Evolutionary conservation across 805 yeast species (phyloP).

Genomic region (Candida dendrica): DNA sequence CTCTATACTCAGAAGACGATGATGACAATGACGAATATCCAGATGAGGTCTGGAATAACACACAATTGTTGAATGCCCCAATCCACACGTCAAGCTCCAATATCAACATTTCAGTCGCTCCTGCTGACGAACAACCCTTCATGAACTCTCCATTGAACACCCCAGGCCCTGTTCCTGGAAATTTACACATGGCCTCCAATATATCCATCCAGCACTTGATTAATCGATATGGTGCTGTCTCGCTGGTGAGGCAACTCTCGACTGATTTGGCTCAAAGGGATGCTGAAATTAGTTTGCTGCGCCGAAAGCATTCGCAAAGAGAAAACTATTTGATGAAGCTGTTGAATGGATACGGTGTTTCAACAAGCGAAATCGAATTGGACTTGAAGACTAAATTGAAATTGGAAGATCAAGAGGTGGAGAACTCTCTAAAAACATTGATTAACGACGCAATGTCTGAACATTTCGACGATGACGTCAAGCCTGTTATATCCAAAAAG

Average conservation of each 20-base stretch:
- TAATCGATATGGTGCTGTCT: conserved; percentile 25
- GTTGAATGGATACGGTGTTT: conserved; percentile 29
- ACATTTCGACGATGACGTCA: conserved; percentile 5
- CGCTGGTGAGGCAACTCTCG: conserved; percentile 39
- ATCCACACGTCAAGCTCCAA: background rate
- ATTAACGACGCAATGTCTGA: conserved; percentile 26
- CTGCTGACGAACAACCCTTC: background rate
- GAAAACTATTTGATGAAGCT: conserved; percentile 28
- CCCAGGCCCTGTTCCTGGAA: conserved; percentile 22
- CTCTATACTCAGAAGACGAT: background rate
- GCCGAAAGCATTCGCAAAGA: conserved; percentile 24
- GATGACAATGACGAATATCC: background rate
- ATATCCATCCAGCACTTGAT: conserved; percentile 23
- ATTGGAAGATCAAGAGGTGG: conserved; percentile 12
- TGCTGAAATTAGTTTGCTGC: conserved; percentile 33
- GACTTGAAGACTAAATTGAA: conserved; percentile 14
- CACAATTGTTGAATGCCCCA: background rate
- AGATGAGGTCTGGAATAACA: background rate
- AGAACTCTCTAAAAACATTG: conserved; percentile 21
- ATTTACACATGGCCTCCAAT: conserved; percentile 27
- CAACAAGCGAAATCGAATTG: conserved; percentile 29
- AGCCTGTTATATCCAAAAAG: background rate
- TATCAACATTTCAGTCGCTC: background rate
- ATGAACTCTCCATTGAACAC: too few relatives aligned
- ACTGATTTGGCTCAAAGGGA: conserved; percentile 41